Base-by-base conservation (phyloP, 2,329 filamentous ascomycete genomes). In the Colletotrichum kahawae region DNA sequence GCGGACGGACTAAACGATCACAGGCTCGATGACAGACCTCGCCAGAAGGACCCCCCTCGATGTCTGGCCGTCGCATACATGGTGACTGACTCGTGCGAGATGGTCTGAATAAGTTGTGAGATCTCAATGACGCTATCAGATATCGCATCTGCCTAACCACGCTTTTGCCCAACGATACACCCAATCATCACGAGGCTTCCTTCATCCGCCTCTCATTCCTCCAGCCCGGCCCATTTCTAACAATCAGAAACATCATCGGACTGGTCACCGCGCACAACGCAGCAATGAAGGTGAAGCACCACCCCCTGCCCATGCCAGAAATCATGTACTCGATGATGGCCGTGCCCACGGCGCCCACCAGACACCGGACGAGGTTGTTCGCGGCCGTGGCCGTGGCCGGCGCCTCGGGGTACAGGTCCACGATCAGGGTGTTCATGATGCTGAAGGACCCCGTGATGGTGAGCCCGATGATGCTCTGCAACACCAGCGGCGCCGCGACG, bases 341-440 rank as follows among this genome's bases (percentile, higher is more conserved):
- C 27, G 91, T 92, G 4, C 88, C 89, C 2, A 84, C 88, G 0
- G 92, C 92, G 29, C 91, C 92, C 56, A 91, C 82, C 21, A 91
- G 82, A 79, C 92, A 93, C n/a, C 92, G 84, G 6, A 90, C 87
- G 5, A 94, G 82, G 76, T 93, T 93, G 77, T 92, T 92, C 1
- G 92, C 90, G 0, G 92, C 92, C 2, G 91, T 91, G 0, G 90
- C 90, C 0, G 91, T 93, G 0, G 91, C 91, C 0, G 91, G 91
- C 1, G 89, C 88, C 29, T 89, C 83, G 0, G 91, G 91, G 76
- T 92, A 91, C 3, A 93, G 82, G 77, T 94, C 92, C 2, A 94
- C 89, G 16, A 93, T 86, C 8, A 94, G 83, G 0, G 91, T 91
- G 78, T 89, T 91, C n/a, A 93, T 85, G 59, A 93, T 88, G 73